Evolutionary conservation across 2,329 filamentous ascomycete species (phyloP).

Genomic region (Amesomyces nigricolor): DNA sequence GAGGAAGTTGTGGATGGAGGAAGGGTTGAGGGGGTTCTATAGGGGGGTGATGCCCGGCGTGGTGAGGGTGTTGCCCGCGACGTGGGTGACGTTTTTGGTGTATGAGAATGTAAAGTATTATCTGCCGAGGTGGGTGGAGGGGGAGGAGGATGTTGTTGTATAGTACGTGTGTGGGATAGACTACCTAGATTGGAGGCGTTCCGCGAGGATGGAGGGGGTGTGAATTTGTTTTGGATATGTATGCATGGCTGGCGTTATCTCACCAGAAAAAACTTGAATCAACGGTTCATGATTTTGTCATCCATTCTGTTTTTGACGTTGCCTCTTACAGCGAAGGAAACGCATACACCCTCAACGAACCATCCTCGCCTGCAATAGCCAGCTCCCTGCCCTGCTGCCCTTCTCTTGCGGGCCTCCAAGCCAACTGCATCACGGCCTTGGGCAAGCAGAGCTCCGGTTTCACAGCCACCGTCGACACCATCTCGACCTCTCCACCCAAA

Average conservation of each 20-base stretch:
- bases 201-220: neutral
- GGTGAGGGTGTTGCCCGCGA: slow-evolving; percentile 86
- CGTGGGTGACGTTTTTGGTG: slow-evolving; percentile 93
- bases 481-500: slow-evolving; percentile 29
- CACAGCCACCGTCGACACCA: slow-evolving; percentile 34
- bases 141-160: neutral
- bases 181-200: slow-evolving; percentile 6
- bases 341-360: slow-evolving; percentile 51
- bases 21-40: slow-evolving; percentile 82
- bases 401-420: slow-evolving; percentile 54
- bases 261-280: too few species aligned
- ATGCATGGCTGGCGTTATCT: neutral
- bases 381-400: slow-evolving; percentile 33
- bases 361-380: slow-evolving; percentile 55
- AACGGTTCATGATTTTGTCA: neutral
- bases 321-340: slow-evolving; percentile 16
- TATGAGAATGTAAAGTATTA: slow-evolving; percentile 89
- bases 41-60: slow-evolving; percentile 84
- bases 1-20: slow-evolving; percentile 67
- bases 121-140: slow-evolving; percentile 43
- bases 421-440: slow-evolving; percentile 60
- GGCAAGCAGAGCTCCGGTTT: slow-evolving; percentile 49
- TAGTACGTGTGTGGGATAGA: neutral
- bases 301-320: neutral
- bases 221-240: neutral